Percentiles rank a stretch among this genome's conserved stretches.
Evolutionary conservation across 2,329 filamentous ascomycete genomes (phyloP).

Genomic region (Ophiostoma sp.): DNA sequence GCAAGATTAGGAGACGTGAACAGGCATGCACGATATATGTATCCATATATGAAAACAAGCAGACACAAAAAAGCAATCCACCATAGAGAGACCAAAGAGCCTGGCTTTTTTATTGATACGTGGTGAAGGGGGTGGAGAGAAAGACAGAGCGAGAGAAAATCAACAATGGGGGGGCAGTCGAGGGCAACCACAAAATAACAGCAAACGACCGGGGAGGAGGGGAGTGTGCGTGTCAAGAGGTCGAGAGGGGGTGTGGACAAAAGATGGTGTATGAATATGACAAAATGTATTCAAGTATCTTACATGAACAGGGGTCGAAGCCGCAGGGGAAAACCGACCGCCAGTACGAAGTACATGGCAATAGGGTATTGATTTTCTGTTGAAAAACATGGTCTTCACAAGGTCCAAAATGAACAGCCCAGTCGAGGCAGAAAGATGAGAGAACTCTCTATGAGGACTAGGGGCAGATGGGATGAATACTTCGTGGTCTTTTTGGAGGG

Average conservation of each 20-base stretch:
- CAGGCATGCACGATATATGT: slow-evolving; percentile 19
- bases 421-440: background rate
- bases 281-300: slow-evolving; percentile 5
- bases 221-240: slow-evolving; percentile 5
- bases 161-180: background rate
- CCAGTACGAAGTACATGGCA: background rate
- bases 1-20: background rate
- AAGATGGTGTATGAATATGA: slow-evolving; percentile 7
- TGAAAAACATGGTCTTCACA: background rate
- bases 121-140: slow-evolving; percentile 1
- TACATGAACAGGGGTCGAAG: slow-evolving; percentile 19
- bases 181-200: background rate
- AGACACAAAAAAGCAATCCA: background rate
- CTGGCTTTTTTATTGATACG: background rate
- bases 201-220: background rate
- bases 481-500: slow-evolving; percentile 1
- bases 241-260: slow-evolving; percentile 7
- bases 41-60: slow-evolving; percentile 22
- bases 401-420: background rate
- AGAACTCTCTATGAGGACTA: background rate
- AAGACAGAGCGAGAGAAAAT: background rate
- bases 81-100: background rate
- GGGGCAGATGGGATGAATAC: slow-evolving; percentile 8
- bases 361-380: background rate
- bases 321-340: background rate